Evolutionary conservation across 306 rosid genomes (phyloP), one percentile per base, ranked within the genome.

Genomic region (Cyclanthera cordifolia): DNA sequence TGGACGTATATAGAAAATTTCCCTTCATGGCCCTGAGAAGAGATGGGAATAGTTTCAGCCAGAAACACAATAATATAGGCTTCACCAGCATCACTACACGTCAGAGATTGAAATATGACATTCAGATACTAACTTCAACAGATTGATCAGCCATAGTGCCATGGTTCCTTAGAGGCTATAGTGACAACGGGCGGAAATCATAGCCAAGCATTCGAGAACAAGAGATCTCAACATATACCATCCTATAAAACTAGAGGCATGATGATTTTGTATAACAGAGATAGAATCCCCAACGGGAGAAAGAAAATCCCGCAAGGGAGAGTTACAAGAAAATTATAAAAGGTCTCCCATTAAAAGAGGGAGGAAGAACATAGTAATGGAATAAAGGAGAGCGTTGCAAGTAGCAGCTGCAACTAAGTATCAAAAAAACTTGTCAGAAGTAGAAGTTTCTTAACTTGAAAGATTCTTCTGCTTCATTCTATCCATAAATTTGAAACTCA

Each of bases 1-100:
- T 94, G 99, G 75, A 94, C 90, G 73, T 88, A 94, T 76, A 94
- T 82, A 53, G 99, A 94, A 82, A 94, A 94, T 81, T 72, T 94
- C 53, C 90, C 99, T 73, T 94, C 99, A 75, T 94, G 97, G 77
- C 97, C 99, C 99, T 94, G 96, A 72, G 59, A 80, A 75, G 70
- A 80, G 74, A 65, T 47, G 13, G 54, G 61, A 69, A 67, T 34
- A 74, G 67, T 72, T 61, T 74, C 77, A 49, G 55, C 72, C 71
- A 69, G 80, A 70, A 59, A 77, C 57, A 74, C 52, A 15, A 24
- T 47, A 45, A 72, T 55, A 58, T 3, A 23, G 51, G 15, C 52
- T 43, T 21, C 6, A 24, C 54, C 8, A 23, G 54, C 70, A 25
- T 66, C 55, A 12, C 15, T 61, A 65, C 12, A 65, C 21, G 14